Evolutionary conservation across 306 rosid genomes (phyloP).

Genomic region (Inga laurina): DNA sequence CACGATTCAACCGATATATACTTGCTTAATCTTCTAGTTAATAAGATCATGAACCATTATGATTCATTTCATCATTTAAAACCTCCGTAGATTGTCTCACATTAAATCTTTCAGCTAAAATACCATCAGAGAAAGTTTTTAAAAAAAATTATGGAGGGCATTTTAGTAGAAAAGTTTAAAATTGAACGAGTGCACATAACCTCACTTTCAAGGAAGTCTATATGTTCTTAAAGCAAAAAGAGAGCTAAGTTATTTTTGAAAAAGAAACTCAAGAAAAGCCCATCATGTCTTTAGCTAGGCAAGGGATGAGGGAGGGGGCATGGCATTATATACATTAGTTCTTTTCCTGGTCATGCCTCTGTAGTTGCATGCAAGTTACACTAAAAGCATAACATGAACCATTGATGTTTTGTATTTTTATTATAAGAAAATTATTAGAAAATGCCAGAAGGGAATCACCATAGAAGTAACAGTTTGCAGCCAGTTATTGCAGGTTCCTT

Average conservation of each 20-base stretch:
- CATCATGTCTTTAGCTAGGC: neutral
- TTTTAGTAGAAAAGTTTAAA: neutral
- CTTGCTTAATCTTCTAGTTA: neutral
- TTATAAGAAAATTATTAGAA: neutral
- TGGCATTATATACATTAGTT: neutral
- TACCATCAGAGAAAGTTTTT: neutral
- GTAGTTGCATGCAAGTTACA: neutral
- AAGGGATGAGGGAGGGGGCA: neutral
- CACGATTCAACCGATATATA: neutral
- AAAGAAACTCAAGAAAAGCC: neutral
- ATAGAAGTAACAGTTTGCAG: neutral
- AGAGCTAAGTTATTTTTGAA: neutral
- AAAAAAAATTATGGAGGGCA: neutral
- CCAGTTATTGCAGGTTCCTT: neutral
- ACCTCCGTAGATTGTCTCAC: neutral
- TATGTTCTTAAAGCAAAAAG: neutral
- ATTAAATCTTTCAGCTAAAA: neutral
- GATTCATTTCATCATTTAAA: neutral
- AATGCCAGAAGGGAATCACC: neutral
- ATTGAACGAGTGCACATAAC: neutral
- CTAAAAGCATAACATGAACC: neutral
- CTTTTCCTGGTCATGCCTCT: neutral
- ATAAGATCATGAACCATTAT: constrained; percentile 1
- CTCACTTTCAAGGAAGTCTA: neutral
- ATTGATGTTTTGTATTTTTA: neutral